A percentile compares a stretch with the other conserved stretches of the same genome.
These are phyloP conservation scores for Leccinum griseonigrum DNA, from an alignment of 1,284 basidiomycete species.

Conservation along the genomic window DNA sequence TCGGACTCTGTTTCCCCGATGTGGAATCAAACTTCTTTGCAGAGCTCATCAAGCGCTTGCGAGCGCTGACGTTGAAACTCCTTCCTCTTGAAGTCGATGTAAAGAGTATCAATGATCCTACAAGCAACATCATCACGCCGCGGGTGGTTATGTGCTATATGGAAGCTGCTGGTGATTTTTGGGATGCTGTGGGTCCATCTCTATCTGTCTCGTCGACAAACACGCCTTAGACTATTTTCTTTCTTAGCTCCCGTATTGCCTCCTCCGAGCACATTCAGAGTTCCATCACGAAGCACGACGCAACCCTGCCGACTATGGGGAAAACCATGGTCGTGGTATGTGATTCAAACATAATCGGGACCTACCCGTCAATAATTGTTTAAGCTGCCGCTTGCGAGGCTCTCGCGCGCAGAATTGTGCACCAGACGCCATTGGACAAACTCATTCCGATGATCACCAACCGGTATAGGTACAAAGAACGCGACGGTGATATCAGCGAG, in stretches of 20 bases:
- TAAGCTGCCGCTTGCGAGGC: constrained; percentile 84
- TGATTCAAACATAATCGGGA: constrained; percentile 1
- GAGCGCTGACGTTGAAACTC: constrained; percentile 73
- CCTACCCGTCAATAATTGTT: not conserved
- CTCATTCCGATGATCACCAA: constrained; percentile 73
- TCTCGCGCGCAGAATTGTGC: constrained; percentile 79
- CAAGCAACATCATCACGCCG: constrained; percentile 70
- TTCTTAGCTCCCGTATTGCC: constrained; percentile 69
- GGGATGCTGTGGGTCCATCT: constrained; percentile 62
- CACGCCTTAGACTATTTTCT: not conserved
- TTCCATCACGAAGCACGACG: constrained; percentile 76
- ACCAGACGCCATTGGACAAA: constrained; percentile 60
- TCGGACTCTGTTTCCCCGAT: constrained; percentile 2
- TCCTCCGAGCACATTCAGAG: constrained; percentile 76
- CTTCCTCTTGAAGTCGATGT: constrained; percentile 80
- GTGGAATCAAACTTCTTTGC: constrained; percentile 2
- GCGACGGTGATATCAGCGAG: constrained; percentile 53
- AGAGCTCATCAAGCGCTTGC: constrained; percentile 81
- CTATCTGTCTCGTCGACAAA: not conserved
- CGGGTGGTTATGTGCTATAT: constrained; percentile 64
- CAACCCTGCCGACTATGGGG: constrained; percentile 81
- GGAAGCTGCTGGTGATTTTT: constrained; percentile 73
- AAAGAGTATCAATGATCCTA: constrained; percentile 57
- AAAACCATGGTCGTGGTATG: constrained; percentile 77
- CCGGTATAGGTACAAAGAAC: constrained; percentile 70